Evolutionary conservation across 345 rosid genomes (phyloP), one percentile per base, ranked within the genome.

Genomic region (Cardamine occulta): DNA sequence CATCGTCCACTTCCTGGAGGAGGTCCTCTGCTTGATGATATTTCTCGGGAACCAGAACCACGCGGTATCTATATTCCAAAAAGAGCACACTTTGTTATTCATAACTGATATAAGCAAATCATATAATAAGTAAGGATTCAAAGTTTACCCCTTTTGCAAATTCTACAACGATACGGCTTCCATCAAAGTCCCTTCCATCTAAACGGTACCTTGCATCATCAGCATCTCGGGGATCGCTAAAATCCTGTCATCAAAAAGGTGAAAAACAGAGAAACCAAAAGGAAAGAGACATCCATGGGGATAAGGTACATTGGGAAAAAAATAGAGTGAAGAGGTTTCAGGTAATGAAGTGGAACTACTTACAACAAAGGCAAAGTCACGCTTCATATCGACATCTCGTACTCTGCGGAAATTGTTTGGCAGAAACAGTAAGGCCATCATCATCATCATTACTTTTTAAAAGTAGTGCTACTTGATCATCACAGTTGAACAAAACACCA

Each of bases 371-470:
- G 97, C 97, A 55, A 80, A 91, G 86, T 91, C 95, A 75, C 89
- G 93, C 97, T 91, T 91, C 97, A 91, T 89, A 87, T 91, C 97
- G 88, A 91, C 89, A 85, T 88, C 90, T 72, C 91, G 93, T 72
- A 89, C 78, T 91, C 95, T 91, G 97, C 89, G 91, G 74, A 91
- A 91, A 89, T 64, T 82, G 90, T 85, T 89, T 91, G 85, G 88
- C 93, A 89, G 87, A 91, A 89, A 91, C 84, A 91, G 89, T 89
- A 91, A 89, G 91, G 91, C 90, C 95, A 89, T 88, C 93, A 83
- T 83, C 35, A 35, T 35, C 45, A 40, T 13, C 45, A 40, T 37
- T 82, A 88, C 57, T 48, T 86, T 84, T 85, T 84, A 3, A 0
- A 88, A 89, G 93, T 84, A 84, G 89, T 79, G 85, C 77, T 35